phyloP scores from a whole-genome alignment of 768 basidiomycete genomes.

The Hericium rajendrae region DNA sequence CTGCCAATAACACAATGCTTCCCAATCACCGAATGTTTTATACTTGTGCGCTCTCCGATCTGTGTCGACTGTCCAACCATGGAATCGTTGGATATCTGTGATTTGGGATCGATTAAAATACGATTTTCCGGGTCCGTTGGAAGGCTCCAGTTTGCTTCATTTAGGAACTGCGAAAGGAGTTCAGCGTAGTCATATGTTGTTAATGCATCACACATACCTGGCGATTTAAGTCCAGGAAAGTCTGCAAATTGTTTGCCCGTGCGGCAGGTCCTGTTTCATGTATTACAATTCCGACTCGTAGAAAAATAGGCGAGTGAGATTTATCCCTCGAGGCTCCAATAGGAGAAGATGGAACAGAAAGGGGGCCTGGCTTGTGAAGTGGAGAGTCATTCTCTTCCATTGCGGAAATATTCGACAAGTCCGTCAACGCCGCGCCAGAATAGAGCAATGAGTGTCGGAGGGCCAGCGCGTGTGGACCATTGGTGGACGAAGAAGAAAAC shows the following conservation, averaged over 20 bases:
- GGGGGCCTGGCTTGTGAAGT: conserved; percentile 20
- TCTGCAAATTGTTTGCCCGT: conserved; percentile 67
- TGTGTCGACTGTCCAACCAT: conserved; percentile 77
- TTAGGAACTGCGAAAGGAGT: conserved; percentile 36
- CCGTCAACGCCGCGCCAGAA: conserved; percentile 6
- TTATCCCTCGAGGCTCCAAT: conserved; percentile 27
- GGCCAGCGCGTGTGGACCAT: conserved; percentile 38
- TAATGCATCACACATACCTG: conserved; percentile 36
- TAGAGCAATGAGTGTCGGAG: conserved; percentile 52
- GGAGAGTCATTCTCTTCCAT: conserved; percentile 8
- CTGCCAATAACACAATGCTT: conserved; percentile 76
- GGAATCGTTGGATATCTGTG: conserved; percentile 76
- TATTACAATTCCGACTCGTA: conserved; percentile 57
- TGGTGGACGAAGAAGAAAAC: conserved; percentile 35
- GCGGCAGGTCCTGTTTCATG: conserved; percentile 48
- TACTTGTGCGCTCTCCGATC: conserved; percentile 67
- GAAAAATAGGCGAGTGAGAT: conserved; percentile 28
- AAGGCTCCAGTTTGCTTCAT: conserved; percentile 39
- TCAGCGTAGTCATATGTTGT: conserved; percentile 7
- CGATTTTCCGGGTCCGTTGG: conserved; percentile 55
- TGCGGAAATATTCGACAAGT: not conserved
- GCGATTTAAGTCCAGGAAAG: conserved; percentile 75
- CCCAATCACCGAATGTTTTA: conserved; percentile 53
- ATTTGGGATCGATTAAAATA: conserved; percentile 66
- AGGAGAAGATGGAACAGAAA: conserved; percentile 39